Conservation (phyloP, 805 yeast species). For the Candida verbasci region DNA sequence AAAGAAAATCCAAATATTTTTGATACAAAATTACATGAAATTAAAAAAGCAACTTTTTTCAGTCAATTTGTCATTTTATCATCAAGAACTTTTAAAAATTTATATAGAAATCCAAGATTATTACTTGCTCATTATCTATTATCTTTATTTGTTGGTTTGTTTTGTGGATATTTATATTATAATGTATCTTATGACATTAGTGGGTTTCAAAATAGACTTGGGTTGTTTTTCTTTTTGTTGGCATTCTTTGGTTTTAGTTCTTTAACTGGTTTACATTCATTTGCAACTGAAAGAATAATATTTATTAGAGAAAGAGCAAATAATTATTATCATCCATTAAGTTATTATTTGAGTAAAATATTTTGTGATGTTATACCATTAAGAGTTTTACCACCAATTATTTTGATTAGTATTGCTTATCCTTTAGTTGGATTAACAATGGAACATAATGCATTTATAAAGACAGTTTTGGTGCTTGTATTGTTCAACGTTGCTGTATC, state of each 20-base stretch:
- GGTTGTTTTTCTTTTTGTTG: slow-evolving; percentile 84
- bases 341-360: slow-evolving; percentile 82
- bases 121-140: slow-evolving; percentile 78
- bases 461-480: slow-evolving; percentile 64
- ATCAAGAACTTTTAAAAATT: slow-evolving; percentile 84
- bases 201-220: slow-evolving; percentile 94
- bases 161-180: slow-evolving; percentile 84
- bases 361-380: slow-evolving; percentile 90
- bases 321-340: slow-evolving; percentile 83
- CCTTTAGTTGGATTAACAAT: slow-evolving; percentile 87
- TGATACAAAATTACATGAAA: slow-evolving; percentile 28
- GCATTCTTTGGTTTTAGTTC: slow-evolving; percentile 94
- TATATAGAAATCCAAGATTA: slow-evolving; percentile 89
- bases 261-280: slow-evolving; percentile 84
- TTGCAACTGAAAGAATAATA: slow-evolving; percentile 81
- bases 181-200: slow-evolving; percentile 83
- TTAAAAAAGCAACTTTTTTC: slow-evolving; percentile 51
- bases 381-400: slow-evolving; percentile 86
- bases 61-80: slow-evolving; percentile 72
- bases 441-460: slow-evolving; percentile 68
- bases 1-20: slow-evolving; percentile 20
- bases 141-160: slow-evolving; percentile 70
- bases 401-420: slow-evolving; percentile 74
- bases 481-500: slow-evolving; percentile 86
- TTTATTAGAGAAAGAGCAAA: slow-evolving; percentile 92